Base-by-base conservation (phyloP, 1,284 basidiomycete genomes). In the Meripilus lineatus region DNA sequence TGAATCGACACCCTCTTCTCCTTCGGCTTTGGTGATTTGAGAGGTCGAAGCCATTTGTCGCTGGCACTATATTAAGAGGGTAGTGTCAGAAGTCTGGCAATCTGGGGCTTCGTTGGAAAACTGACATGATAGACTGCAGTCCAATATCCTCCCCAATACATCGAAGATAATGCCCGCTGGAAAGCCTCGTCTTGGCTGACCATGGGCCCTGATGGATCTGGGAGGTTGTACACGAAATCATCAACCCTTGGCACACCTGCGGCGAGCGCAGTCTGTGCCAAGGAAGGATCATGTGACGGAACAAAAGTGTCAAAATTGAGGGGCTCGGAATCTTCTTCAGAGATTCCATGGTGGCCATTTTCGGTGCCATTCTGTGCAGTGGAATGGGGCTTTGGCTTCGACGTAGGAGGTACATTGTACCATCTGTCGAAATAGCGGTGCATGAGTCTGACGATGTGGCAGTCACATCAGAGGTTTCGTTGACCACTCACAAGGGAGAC, bases 121-220 rank as follows among this genome's bases (percentile, higher is more conserved):
- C 59, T 20, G 56, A 83, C 84, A 60, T 89, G 81, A 58, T 89
- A 89, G 39, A 87, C 71, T 2, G 86, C 86, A 2, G 84, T 87
- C 85, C 86, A 89, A 59, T 89, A 89, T 14, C 86, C 86, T 25
- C 72, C 71, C 86, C 87, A 89, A 58, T 89, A 89, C 77, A 83
- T 88, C 14, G 86, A 83, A 18, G 71, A 73, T 55, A 87, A 53
- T 2, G 86, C 86, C 43, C 80, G 78, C 28, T 72, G 68, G 59
- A 89, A 89, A 1, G 84, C 84, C 54, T 89, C 84, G 50, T 89
- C 84, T 51, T 74, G 76, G 47, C 69, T 74, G 23, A 79, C 72
- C 55, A 67, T 67, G 11, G 61, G 51, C 7, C 61, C 67, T 32
- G 63, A 58, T 14, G 59, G 52, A 6, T 59, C 53, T 14, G 63